Percentiles rank a stretch among this genome's conserved stretches.
Conservation (phyloP, 1,139 yeast species). For the Taphrina flavorubra region DNA sequence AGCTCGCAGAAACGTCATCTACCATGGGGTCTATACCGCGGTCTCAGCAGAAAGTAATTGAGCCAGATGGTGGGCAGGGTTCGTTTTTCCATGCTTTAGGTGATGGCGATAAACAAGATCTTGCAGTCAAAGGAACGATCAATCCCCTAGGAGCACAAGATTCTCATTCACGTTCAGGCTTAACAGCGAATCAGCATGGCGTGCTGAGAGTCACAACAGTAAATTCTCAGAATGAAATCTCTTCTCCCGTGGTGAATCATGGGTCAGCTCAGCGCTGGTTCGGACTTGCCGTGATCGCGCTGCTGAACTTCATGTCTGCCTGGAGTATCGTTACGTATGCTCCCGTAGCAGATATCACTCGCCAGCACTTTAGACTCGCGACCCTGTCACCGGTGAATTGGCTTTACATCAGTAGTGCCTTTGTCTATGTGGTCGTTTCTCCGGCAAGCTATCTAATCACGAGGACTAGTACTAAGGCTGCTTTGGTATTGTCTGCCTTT, state of each 20-base stretch:
- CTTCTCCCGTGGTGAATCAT: not conserved
- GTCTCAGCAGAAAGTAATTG: too few species aligned
- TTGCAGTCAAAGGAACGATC: too few species aligned
- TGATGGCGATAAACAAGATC: too few species aligned
- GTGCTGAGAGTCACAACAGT: not conserved
- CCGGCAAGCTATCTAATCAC: conserved; percentile 47
- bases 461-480: conserved; percentile 41
- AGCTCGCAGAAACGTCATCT: too few species aligned
- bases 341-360: conserved; percentile 49
- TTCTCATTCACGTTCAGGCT: too few species aligned
- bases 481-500: conserved; percentile 48
- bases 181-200: too few species aligned
- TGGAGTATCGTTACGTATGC: conserved; percentile 50
- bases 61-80: too few species aligned
- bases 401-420: conserved; percentile 52
- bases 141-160: too few species aligned
- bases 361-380: conserved; percentile 48
- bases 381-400: conserved; percentile 52
- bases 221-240: not conserved
- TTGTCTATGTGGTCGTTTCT: conserved; percentile 49
- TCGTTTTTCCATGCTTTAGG: too few species aligned
- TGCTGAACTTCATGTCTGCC: conserved; percentile 51
- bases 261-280: conserved; percentile 48
- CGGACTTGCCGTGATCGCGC: conserved; percentile 50
- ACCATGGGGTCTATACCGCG: too few species aligned